Conservation (phyloP, 768 basidiomycete species). For the Kwoniella dendrophila region DNA sequence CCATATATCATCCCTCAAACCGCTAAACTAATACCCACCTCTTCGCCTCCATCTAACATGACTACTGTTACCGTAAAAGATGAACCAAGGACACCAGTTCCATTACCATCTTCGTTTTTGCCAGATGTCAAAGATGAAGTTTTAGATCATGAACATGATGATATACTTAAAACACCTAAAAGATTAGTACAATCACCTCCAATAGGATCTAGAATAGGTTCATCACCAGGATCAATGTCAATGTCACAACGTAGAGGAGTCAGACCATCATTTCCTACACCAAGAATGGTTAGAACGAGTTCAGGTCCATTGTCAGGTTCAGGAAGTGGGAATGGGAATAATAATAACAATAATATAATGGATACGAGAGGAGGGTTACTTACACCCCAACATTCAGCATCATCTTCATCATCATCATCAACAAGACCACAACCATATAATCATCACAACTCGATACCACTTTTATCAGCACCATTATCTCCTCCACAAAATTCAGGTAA, state of each 20-base stretch:
- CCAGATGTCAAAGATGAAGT: not conserved
- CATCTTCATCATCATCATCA: slow-evolving; percentile 9
- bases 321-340: not conserved
- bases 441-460: slow-evolving; percentile 13
- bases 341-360: too few relatives aligned
- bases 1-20: slow-evolving; percentile 17
- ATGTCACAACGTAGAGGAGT: slow-evolving; percentile 21
- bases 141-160: not conserved
- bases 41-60: slow-evolving; percentile 15
- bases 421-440: slow-evolving; percentile 7
- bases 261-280: slow-evolving; percentile 11
- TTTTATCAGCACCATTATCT: slow-evolving; percentile 7
- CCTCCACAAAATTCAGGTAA: slow-evolving; percentile 1
- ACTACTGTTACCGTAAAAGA: slow-evolving; percentile 12
- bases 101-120: not conserved
- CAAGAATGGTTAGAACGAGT: slow-evolving; percentile 4
- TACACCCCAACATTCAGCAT: slow-evolving; percentile 16
- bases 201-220: slow-evolving; percentile 7
- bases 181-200: not conserved
- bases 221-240: slow-evolving; percentile 20
- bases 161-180: not conserved
- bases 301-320: too few relatives aligned
- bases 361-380: slow-evolving; percentile 8
- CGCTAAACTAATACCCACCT: not conserved
- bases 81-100: slow-evolving; percentile 9